These are phyloP conservation scores for Pigoraptor vietnamica DNA, from an alignment of 78 protist genomes.

Conservation along the genomic window DNA sequence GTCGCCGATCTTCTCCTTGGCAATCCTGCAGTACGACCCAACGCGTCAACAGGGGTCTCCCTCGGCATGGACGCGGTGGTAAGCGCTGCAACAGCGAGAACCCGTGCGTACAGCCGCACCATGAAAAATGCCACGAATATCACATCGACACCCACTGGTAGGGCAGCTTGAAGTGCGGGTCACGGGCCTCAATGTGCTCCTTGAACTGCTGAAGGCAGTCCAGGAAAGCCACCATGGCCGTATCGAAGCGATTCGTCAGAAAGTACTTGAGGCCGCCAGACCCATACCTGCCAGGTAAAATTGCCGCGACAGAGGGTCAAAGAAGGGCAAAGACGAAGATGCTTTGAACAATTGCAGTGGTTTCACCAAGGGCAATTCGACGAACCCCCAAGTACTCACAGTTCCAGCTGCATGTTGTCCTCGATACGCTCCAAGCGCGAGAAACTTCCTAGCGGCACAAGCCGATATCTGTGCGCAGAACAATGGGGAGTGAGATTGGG, in stretches of 20 bases:
- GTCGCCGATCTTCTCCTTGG: constrained; percentile 54
- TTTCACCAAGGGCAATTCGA: no score
- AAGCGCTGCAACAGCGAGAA: no score
- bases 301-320: background rate
- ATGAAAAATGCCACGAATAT: no score
- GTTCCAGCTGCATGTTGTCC: background rate
- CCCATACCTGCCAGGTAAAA: constrained; percentile 7
- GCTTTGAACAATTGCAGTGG: no score
- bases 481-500: no score
- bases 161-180: constrained; percentile 46
- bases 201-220: constrained; percentile 61
- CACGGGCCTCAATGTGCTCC: constrained; percentile 23
- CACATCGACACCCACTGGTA: constrained; percentile 18
- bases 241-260: constrained; percentile 48
- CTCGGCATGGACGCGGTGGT: no score
- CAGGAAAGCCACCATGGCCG: constrained; percentile 73
- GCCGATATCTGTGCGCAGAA: background rate
- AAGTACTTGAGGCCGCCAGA: background rate
- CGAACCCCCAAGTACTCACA: constrained; percentile 2
- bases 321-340: no score
- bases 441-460: constrained; percentile 48
- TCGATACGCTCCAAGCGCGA: constrained; percentile 28
- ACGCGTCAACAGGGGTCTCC: no score
- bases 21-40: constrained; percentile 40
- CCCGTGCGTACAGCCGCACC: no score